Evolutionary conservation across 306 rosid species (phyloP).

Genomic region (Cucurbita maxima): DNA sequence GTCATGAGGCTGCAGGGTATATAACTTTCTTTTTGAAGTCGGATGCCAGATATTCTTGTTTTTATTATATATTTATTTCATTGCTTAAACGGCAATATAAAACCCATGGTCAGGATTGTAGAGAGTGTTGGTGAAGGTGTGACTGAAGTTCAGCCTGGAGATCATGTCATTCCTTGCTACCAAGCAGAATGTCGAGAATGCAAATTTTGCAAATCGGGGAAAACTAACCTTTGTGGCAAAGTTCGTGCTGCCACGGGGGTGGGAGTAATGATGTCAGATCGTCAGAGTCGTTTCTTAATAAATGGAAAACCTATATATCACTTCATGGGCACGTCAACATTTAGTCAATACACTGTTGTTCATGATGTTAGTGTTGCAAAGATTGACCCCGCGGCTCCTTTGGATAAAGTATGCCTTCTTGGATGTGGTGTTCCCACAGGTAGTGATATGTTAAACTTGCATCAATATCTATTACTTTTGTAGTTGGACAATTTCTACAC

Average conservation of each 20-base stretch:
- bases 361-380: slow-evolving; percentile 95
- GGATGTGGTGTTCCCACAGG: slow-evolving; percentile 91
- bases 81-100: not conserved
- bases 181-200: slow-evolving; percentile 93
- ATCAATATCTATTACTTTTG: not conserved
- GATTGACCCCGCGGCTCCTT: slow-evolving; percentile 66
- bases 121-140: slow-evolving; percentile 97
- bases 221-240: slow-evolving; percentile 92
- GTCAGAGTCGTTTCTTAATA: slow-evolving; percentile 65
- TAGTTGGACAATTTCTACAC: not conserved
- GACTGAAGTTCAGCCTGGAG: slow-evolving; percentile 66
- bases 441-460: not conserved
- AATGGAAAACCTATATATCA: slow-evolving; percentile 79
- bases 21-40: not conserved
- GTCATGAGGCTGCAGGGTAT: slow-evolving; percentile 75
- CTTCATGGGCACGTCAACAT: slow-evolving; percentile 96
- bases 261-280: slow-evolving; percentile 80
- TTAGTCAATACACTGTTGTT: slow-evolving; percentile 89
- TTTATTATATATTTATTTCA: not conserved
- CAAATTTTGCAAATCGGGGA: slow-evolving; percentile 94
- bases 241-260: slow-evolving; percentile 81
- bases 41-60: not conserved
- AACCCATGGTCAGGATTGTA: slow-evolving; percentile 40
- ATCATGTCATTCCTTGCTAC: slow-evolving; percentile 91
- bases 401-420: slow-evolving; percentile 89